A percentile compares a stretch with the other conserved stretches of the same genome.
Evolutionary conservation across 2,329 filamentous ascomycete genomes (phyloP).

Genomic region (Malbranchea cinnamomea): DNA sequence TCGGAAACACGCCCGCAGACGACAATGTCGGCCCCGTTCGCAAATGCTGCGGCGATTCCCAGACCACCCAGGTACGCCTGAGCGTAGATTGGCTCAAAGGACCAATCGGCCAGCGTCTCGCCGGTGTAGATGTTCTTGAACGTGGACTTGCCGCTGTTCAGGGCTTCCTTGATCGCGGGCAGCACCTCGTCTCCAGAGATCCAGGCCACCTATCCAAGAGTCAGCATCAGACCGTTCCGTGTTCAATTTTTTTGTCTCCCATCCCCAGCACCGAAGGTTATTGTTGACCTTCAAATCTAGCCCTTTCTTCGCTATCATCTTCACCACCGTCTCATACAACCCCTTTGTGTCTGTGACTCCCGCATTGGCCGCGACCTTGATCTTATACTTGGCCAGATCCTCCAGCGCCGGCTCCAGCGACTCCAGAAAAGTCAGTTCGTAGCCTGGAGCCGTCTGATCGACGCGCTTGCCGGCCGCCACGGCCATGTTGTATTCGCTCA

Average conservation of each 20-base stretch:
- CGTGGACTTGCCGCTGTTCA: constrained; percentile 19
- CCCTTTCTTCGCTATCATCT: constrained; percentile 23
- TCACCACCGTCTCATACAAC: constrained; percentile 24
- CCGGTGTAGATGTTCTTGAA: constrained; percentile 29
- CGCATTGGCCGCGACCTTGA: constrained; percentile 32
- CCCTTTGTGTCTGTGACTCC: constrained; percentile 28
- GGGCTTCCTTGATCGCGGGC: constrained; percentile 17
- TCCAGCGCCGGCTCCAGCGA: constrained; percentile 28
- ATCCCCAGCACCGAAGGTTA: too few species aligned
- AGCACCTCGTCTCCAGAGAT: constrained; percentile 34
- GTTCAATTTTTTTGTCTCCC: neutral
- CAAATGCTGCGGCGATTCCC: constrained; percentile 25
- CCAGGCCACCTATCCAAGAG: constrained; percentile 27
- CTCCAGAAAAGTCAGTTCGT: constrained; percentile 39
- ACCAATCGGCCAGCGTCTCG: constrained; percentile 20
- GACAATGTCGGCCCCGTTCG: constrained; percentile 30
- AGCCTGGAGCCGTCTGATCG: constrained; percentile 29
- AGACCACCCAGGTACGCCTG: constrained; percentile 24
- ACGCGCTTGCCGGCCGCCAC: constrained; percentile 24
- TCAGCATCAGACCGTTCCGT: constrained; percentile 6
- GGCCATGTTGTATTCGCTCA: constrained; percentile 40
- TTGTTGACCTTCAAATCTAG: constrained; percentile 29
- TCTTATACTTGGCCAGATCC: constrained; percentile 25
- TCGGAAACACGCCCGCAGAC: constrained; percentile 31
- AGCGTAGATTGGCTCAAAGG: constrained; percentile 21